Evolutionary conservation across 2,329 filamentous ascomycete genomes (phyloP), one percentile per base, ranked within the genome.

Genomic region (Apiospora arundinis): DNA sequence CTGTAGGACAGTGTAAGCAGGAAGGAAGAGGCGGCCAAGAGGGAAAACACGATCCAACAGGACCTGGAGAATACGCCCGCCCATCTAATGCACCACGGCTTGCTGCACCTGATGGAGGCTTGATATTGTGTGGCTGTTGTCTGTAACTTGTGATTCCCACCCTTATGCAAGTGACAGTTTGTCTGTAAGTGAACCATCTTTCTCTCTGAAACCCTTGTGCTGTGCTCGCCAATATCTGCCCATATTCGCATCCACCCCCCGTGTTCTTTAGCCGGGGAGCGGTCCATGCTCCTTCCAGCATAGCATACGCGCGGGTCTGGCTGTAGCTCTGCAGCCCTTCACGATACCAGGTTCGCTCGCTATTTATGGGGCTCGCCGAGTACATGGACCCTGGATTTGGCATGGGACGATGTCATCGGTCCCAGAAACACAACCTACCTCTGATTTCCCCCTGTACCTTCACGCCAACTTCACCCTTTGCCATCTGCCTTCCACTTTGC

Each of bases 141-240:
- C 48, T 49, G 48, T 60, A 66, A 37, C 66, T 67, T 48, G 68
- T 72, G 72, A 67, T 48, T 52, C 67, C 37, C 69, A 68, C 67
- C 72, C 71, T 69, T 78, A 78, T 79, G 77, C 75, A 74, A 75
- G 73, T 73, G 72, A 72, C 71, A 75, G 73, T 75, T 68, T 75
- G 73, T 72, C 74, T 76, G 78, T 80, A 78, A 78, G 78, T 78
- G 70, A 69, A 70, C 65, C 40, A 16, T 40, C 65, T 45, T 46
- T 67, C 65, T 46, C 25, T 46, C 25, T 67, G 65, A 67, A 67
- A 46, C 65, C 65, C 56, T 60, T 37, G 56, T 63, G 21, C n/a
- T 37, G 56, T 63, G 21, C n/a, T 63, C 32, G 56, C 56, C 21
- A 60, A 63, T 40, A 63, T 63, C 56, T 63, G 52, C 52, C 32